Evolutionary conservation across 768 basidiomycete genomes (phyloP).

Genomic region (Naganishia vishniacii): DNA sequence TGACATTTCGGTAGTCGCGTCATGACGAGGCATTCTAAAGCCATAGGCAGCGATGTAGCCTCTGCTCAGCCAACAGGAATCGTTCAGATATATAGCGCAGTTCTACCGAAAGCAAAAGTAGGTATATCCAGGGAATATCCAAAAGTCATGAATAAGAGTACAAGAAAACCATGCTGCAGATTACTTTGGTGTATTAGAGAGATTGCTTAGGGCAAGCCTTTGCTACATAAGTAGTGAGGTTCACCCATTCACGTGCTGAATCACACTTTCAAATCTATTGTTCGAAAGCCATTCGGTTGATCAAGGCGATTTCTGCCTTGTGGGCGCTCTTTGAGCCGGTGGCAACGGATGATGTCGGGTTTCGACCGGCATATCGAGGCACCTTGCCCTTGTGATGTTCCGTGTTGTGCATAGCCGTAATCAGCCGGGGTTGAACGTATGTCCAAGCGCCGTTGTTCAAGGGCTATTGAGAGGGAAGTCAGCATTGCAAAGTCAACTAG

Average conservation of each 20-base stretch:
- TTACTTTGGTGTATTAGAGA: slow-evolving; percentile 13
- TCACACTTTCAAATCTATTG: not conserved
- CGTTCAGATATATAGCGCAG: too few species aligned
- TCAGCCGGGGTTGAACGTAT: slow-evolving; percentile 85
- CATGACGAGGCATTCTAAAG: too few species aligned
- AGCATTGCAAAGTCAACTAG: too few species aligned
- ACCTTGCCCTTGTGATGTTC: slow-evolving; percentile 86
- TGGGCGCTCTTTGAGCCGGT: slow-evolving; percentile 60
- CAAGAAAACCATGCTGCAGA: slow-evolving; percentile 18
- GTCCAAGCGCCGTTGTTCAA: slow-evolving; percentile 97
- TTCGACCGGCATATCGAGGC: slow-evolving; percentile 84
- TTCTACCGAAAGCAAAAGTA: too few species aligned
- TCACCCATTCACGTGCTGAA: not conserved
- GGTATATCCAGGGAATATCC: not conserved
- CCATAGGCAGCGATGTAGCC: too few species aligned
- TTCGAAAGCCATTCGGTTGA: slow-evolving; percentile 52
- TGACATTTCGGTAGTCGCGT: too few species aligned
- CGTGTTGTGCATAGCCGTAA: slow-evolving; percentile 86
- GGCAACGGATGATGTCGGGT: slow-evolving; percentile 69
- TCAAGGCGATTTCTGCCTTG: slow-evolving; percentile 82
- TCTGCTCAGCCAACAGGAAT: too few species aligned
- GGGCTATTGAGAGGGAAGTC: slow-evolving; percentile 55
- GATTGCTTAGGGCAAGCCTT: slow-evolving; percentile 2
- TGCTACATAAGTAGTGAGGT: slow-evolving; percentile 1
- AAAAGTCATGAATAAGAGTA: slow-evolving; percentile 3